Evolutionary conservation across 2,329 filamentous ascomycete genomes (phyloP).

Genomic region (Colletotrichum salicis): DNA sequence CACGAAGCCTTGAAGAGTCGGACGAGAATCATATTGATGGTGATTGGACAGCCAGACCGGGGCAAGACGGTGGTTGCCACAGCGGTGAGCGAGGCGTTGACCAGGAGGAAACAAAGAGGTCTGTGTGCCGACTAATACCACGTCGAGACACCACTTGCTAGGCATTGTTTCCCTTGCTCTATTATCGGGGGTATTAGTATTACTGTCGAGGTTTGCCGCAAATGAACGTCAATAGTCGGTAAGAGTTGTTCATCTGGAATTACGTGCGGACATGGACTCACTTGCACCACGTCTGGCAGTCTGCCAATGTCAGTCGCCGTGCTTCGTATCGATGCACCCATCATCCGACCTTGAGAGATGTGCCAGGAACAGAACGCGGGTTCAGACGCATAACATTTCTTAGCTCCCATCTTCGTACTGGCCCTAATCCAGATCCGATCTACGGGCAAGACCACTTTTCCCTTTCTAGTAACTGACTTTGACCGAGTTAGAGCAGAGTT

Average conservation of each 20-base stretch:
- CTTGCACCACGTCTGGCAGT: neutral
- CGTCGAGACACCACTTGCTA: neutral
- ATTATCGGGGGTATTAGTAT: no score
- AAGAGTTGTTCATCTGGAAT: neutral
- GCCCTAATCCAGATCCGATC: neutral
- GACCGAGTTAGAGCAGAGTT: neutral
- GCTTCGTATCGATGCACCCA: neutral
- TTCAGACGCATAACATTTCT: neutral
- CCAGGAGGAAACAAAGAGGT: constrained; percentile 22
- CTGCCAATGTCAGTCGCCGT: neutral
- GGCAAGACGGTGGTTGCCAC: neutral
- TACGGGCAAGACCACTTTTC: neutral
- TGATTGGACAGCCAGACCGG: constrained; percentile 2
- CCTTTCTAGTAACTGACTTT: neutral
- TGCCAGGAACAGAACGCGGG: neutral
- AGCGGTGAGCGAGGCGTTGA: constrained; percentile 4
- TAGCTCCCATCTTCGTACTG: neutral
- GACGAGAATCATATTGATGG: neutral
- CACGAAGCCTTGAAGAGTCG: neutral
- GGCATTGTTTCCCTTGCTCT: neutral
- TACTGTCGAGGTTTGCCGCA: neutral
- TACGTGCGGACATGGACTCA: neutral
- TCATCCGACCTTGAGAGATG: constrained; percentile 7
- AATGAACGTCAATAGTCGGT: neutral
- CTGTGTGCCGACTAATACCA: constrained; percentile 10